Evolutionary conservation across 2,329 filamentous ascomycete species (phyloP).

Genomic region (Cordyceps cicadae): DNA sequence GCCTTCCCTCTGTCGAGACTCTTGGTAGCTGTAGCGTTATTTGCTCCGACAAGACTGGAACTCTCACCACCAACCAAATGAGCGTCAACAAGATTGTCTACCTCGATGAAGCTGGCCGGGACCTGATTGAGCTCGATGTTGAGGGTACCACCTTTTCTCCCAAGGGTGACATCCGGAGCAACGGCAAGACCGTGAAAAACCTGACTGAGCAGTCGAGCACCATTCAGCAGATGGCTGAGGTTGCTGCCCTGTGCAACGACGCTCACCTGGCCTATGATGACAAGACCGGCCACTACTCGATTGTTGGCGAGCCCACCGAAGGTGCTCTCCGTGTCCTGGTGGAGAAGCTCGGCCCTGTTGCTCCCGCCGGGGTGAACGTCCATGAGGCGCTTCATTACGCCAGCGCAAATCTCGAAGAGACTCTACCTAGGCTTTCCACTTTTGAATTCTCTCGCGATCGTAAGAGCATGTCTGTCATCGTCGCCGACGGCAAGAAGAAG

Average conservation of each 20-base stretch:
- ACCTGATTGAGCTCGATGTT: conserved; percentile 77
- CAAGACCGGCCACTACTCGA: conserved; percentile 65
- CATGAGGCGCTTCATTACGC: conserved; percentile 67
- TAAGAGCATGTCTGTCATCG: conserved; percentile 98
- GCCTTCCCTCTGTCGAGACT: conserved; percentile 92
- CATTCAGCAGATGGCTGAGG: conserved; percentile 66
- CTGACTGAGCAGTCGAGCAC: conserved; percentile 65
- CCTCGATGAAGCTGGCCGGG: conserved; percentile 63
- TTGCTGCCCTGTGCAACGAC: conserved; percentile 79
- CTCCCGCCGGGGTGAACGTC: conserved; percentile 44
- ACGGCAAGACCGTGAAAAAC: conserved; percentile 61
- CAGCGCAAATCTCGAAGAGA: conserved; percentile 75
- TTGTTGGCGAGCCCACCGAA: conserved; percentile 90
- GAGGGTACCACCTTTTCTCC: conserved; percentile 91
- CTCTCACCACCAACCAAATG: conserved; percentile 98
- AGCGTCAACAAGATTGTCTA: conserved; percentile 91
- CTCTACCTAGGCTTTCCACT: conserved; percentile 67
- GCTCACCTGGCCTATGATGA: conserved; percentile 74
- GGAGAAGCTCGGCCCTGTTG: conserved; percentile 86
- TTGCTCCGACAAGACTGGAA: conserved; percentile 98
- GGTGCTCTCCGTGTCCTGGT: conserved; percentile 83
- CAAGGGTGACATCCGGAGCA: conserved; percentile 60
- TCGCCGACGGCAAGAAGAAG: conserved; percentile 59
- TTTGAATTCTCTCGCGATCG: conserved; percentile 96
- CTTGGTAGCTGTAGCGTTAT: conserved; percentile 98